These are phyloP conservation scores for Carex kokanica DNA, from an alignment of 176 grass and related monocot genomes.

Conservation along the genomic window DNA sequence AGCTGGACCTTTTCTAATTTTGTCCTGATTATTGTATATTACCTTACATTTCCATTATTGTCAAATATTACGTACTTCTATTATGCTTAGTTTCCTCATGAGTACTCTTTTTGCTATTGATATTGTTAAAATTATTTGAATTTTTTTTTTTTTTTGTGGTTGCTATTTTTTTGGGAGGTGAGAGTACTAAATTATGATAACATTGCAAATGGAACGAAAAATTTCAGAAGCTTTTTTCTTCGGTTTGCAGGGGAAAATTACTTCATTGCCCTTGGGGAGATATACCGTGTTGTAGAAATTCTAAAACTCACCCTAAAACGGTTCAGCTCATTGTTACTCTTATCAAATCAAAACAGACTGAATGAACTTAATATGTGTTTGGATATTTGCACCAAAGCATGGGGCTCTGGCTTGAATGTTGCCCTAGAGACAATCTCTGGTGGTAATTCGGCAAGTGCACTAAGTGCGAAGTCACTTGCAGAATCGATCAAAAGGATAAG, in stretches of 20 bases:
- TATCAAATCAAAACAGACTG: slow-evolving; percentile 15
- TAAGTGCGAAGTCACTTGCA: neutral
- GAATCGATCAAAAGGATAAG: slow-evolving; percentile 18
- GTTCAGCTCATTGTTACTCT: slow-evolving; percentile 5
- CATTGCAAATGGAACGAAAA: neutral
- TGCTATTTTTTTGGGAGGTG: neutral
- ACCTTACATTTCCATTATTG: neutral
- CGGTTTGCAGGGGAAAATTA: slow-evolving; percentile 6
- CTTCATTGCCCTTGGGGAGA: slow-evolving; percentile 32
- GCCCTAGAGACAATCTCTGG: slow-evolving; percentile 2
- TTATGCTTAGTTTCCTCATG: neutral
- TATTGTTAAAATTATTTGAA: neutral
- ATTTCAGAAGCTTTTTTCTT: neutral
- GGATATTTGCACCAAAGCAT: slow-evolving; percentile 20
- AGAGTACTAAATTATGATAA: neutral
- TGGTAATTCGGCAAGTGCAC: neutral
- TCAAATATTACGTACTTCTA: neutral
- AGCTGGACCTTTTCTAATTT: neutral
- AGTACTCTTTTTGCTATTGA: neutral
- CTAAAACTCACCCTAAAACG: slow-evolving; percentile 12
- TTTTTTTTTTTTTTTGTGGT: neutral
- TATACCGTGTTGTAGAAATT: slow-evolving; percentile 24
- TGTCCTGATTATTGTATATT: neutral
- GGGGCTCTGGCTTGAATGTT: slow-evolving; percentile 20
- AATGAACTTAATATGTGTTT: neutral